Evolutionary conservation across 1,139 yeast genomes (phyloP).

Genomic region (Yamadazyma buinensis): DNA sequence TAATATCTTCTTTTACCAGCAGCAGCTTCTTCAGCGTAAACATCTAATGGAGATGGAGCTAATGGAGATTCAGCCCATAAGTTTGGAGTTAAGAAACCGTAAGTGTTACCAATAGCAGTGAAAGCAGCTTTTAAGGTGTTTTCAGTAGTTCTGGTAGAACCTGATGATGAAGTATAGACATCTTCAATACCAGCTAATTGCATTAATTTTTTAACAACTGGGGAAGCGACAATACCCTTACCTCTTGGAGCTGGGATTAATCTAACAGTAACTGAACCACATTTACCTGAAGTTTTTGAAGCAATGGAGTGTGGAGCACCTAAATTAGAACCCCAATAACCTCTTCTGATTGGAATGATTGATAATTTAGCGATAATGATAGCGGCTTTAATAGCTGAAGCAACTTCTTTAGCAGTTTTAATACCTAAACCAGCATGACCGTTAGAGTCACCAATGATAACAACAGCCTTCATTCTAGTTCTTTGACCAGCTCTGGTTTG

Average conservation of each 20-base stretch:
- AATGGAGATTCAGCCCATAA: constrained; percentile 89
- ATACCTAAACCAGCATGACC: constrained; percentile 99
- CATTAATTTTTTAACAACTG: constrained; percentile 98
- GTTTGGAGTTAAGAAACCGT: constrained; percentile 99
- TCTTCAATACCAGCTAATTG: constrained; percentile 99
- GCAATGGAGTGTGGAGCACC: constrained; percentile 99
- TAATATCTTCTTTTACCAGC: constrained; percentile 73
- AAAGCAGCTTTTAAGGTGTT: constrained; percentile 99
- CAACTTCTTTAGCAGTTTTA: constrained; percentile 99
- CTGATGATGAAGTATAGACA: constrained; percentile 97
- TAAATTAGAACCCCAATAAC: constrained; percentile 99
- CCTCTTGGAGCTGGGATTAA: constrained; percentile 99
- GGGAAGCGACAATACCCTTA: constrained; percentile 99
- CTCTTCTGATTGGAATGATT: constrained; percentile 99
- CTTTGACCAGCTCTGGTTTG: constrained; percentile 99
- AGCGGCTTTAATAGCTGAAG: constrained; percentile 99
- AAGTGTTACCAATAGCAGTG: constrained; percentile 99
- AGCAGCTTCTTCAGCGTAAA: constrained; percentile 82
- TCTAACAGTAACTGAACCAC: constrained; percentile 98
- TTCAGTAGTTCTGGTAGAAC: constrained; percentile 99
- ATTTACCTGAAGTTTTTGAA: constrained; percentile 97
- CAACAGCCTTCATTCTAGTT: constrained; percentile 99
- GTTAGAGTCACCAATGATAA: constrained; percentile 98
- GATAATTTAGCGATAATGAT: constrained; percentile 98
- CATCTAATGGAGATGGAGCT: constrained; percentile 90